Conservation (phyloP, 2,329 filamentous ascomycete species). For the Stachybotrys echinatus region DNA sequence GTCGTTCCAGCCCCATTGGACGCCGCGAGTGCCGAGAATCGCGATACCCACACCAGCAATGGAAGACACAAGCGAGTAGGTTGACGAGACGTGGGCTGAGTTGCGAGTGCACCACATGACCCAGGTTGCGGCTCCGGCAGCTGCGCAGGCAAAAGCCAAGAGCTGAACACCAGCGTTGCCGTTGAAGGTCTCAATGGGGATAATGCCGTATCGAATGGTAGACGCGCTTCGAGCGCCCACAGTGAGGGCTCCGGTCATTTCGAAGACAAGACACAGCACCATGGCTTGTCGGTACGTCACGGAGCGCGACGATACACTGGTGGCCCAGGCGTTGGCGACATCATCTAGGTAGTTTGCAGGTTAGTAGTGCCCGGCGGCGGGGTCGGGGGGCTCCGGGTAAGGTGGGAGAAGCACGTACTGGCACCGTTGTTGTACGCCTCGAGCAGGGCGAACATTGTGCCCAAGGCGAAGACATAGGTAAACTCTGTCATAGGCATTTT, state of each 20-base stretch:
- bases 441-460: conserved; percentile 70
- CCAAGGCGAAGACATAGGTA: conserved; percentile 68
- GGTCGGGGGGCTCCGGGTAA: background rate
- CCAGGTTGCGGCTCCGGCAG: conserved; percentile 63
- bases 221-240: conserved; percentile 41
- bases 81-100: conserved; percentile 68
- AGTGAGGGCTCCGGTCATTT: conserved; percentile 42
- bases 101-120: conserved; percentile 76
- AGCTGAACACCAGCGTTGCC: conserved; percentile 33
- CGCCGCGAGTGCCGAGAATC: conserved; percentile 53
- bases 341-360: conserved; percentile 55
- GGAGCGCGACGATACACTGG: conserved; percentile 56
- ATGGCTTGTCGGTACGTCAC: conserved; percentile 44
- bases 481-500: conserved; percentile 58
- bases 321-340: conserved; percentile 71
- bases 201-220: conserved; percentile 42
- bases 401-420: conserved; percentile 45
- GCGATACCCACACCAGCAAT: conserved; percentile 66
- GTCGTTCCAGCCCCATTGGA: conserved; percentile 62
- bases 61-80: conserved; percentile 65
- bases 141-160: conserved; percentile 49
- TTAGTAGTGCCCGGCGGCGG: conserved; percentile 6
- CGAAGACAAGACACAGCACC: conserved; percentile 39
- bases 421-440: conserved; percentile 77
- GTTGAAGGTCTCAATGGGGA: conserved; percentile 31